Evolutionary conservation across 192 early-diverging fungal genomes (phyloP), one percentile per base, ranked within the genome.

Genomic region (Rhizoclosmatium globosum): DNA sequence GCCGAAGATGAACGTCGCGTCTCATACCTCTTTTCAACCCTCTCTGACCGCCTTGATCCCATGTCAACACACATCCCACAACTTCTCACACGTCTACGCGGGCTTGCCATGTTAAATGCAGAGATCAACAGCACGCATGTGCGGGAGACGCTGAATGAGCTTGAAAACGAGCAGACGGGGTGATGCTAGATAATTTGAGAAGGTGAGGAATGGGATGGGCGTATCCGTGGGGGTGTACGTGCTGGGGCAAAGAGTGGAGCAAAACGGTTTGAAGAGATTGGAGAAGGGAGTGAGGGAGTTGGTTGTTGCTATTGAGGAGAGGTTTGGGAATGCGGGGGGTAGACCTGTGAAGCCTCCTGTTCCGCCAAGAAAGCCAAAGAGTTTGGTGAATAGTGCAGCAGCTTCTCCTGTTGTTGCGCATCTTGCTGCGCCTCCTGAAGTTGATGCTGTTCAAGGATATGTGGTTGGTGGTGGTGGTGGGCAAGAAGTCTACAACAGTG

Each of bases 1-100:
- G 71, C 71, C 23, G 71, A 73, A 73, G 71, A 73, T 38, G 71
- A 73, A 11, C 15, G 56, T 47, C n/a, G 44, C 11, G 71, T 73
- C 17, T 47, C 50, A 31, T 73, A 59, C 23, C 41, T 73, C 17
- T 73, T 73, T 59, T 13, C n/a, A 42, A 42, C 31, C 23, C 71
- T 73, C 6, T 21, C 13, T n/a, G 71, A 73, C 56, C 47, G 71
- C 17, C 41, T 73, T 17, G 71, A 73, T 58, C 71, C 71, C 9
- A 73, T 73, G 71, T 47, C 71, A 21, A 19, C 71, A 58, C 56
- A 47, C 7, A 73, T 73, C 47, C 71, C 71, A 39, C 31, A 59
- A 9, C 71, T 73, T 11, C 50, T 58, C n/a, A 19, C 41, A 13
- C 71, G 71, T 39, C 56, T 73, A 2, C 56, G 59, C 21, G 71